A percentile compares a stretch with the other conserved stretches of the same genome.
These are phyloP conservation scores for Xylariales sp. DNA, from an alignment of 2,329 filamentous ascomycete genomes.

Conservation along the genomic window DNA sequence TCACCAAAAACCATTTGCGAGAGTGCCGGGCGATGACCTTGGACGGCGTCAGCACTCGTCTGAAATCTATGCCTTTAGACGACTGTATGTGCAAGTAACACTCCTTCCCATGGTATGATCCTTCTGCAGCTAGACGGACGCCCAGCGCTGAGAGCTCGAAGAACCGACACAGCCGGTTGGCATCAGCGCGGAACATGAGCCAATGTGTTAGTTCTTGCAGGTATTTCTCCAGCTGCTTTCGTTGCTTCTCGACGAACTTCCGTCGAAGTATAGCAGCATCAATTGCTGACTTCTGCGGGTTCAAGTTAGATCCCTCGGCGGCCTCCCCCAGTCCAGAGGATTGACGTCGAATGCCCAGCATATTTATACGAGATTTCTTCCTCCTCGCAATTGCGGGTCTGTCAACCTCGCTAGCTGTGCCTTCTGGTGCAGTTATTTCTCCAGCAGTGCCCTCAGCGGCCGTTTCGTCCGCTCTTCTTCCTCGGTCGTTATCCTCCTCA, in stretches of 20 bases:
- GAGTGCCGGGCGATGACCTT: constrained; percentile 78
- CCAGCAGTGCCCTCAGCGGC: constrained; percentile 37
- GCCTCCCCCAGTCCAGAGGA: constrained; percentile 46
- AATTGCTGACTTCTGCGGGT: constrained; percentile 46
- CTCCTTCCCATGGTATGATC: constrained; percentile 96
- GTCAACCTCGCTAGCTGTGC: constrained; percentile 66
- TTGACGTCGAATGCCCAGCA: constrained; percentile 46
- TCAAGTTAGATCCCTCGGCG: constrained; percentile 36
- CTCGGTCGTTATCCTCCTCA: constrained; percentile 53
- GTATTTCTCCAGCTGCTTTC: constrained; percentile 82
- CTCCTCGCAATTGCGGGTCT: constrained; percentile 37
- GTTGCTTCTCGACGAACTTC: constrained; percentile 75
- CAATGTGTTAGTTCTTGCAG: constrained; percentile 91
- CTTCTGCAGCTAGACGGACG: constrained; percentile 88
- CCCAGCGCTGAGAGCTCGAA: constrained; percentile 91
- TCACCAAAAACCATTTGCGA: constrained; percentile 96
- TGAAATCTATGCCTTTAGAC: constrained; percentile 81
- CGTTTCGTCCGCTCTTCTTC: constrained; percentile 32
- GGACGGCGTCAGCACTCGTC: constrained; percentile 71
- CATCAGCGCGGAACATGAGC: constrained; percentile 94
- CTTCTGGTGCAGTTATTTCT: constrained; percentile 50
- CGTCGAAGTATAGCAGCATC: constrained; percentile 51
- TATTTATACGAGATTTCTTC: constrained; percentile 48
- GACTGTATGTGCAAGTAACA: constrained; percentile 90
- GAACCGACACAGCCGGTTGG: constrained; percentile 93